Evolutionary conservation across 2,329 filamentous ascomycete genomes (phyloP).

Genomic region (Fulvia fulva): DNA sequence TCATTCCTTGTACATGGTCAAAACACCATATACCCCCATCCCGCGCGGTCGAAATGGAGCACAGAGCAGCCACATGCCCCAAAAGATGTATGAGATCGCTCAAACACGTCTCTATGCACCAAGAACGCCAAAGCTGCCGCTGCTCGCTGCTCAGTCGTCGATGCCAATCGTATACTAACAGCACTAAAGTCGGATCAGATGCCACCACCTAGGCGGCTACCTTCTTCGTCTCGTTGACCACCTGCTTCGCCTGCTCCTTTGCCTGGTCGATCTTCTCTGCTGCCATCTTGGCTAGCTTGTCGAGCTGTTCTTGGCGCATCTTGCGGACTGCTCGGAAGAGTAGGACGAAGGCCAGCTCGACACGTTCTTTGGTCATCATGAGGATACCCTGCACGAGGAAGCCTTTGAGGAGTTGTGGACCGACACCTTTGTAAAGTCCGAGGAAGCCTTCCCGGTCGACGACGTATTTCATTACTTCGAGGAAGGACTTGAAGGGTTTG

Average conservation of each 20-base stretch:
- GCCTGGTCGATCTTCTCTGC: constrained; percentile 54
- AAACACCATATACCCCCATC: constrained; percentile 23
- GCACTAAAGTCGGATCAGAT: neutral
- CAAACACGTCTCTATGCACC: constrained; percentile 8
- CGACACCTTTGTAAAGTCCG: constrained; percentile 95
- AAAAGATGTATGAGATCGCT: constrained; percentile 2
- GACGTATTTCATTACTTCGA: constrained; percentile 94
- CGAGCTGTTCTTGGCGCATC: constrained; percentile 65
- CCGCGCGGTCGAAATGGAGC: neutral
- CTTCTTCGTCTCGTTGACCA: neutral
- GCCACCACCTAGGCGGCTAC: neutral
- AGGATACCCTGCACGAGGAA: constrained; percentile 89
- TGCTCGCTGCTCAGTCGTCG: neutral
- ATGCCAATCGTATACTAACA: neutral
- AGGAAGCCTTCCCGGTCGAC: constrained; percentile 76
- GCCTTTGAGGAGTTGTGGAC: constrained; percentile 88
- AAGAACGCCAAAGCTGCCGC: constrained; percentile 10
- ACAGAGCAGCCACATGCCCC: neutral
- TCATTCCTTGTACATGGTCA: constrained; percentile 26
- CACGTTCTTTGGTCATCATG: constrained; percentile 98
- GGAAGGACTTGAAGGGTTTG: constrained; percentile 88
- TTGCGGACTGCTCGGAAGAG: constrained; percentile 77
- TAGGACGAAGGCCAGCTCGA: constrained; percentile 83
- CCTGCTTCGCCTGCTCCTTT: constrained; percentile 13
- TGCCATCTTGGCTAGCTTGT: constrained; percentile 61